Evolutionary conservation across 208 protist genomes (phyloP).

Genomic region (Trypanosoma vivax): DNA sequence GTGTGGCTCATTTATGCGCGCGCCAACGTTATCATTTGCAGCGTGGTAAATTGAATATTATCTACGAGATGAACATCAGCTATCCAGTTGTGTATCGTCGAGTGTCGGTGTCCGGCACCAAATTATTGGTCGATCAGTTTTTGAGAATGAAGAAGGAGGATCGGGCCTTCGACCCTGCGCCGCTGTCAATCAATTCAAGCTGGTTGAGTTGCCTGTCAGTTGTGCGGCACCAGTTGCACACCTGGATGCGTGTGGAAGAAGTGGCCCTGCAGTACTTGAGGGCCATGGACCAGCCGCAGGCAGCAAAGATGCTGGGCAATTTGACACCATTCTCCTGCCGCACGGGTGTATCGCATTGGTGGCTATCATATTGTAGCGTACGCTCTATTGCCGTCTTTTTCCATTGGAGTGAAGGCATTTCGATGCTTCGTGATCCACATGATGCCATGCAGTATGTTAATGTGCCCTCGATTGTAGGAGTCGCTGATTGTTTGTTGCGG

Average conservation of each 20-base stretch:
- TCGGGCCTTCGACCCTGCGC: constrained; percentile 2
- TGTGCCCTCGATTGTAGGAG: constrained; percentile 21
- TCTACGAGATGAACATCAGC: constrained; percentile 76
- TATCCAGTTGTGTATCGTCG: constrained; percentile 58
- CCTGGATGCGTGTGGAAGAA: constrained; percentile 65
- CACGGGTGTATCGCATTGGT: constrained; percentile 46
- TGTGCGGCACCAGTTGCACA: constrained; percentile 50
- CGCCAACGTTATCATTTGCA: constrained; percentile 55
- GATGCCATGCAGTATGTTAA: constrained; percentile 1
- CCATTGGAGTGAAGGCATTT: constrained; percentile 23
- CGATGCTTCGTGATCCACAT: constrained; percentile 7
- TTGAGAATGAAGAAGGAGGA: constrained; percentile 15
- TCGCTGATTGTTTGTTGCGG: constrained; percentile 25
- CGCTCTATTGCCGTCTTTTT: constrained; percentile 58
- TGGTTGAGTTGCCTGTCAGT: constrained; percentile 53
- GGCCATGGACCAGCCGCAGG: constrained; percentile 1
- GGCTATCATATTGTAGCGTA: constrained; percentile 54
- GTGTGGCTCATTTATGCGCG: constrained; percentile 48
- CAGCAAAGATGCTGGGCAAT: constrained; percentile 16
- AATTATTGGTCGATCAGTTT: constrained; percentile 68
- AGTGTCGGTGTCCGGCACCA: constrained; percentile 61
- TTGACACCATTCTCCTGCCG: constrained; percentile 33
- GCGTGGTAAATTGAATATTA: constrained; percentile 55
- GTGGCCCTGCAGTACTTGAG: constrained; percentile 37
- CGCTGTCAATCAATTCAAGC: constrained; percentile 22